phyloP scores from a whole-genome alignment of 192 early-diverging fungal species.

The Umbelopsis isabellina region DNA sequence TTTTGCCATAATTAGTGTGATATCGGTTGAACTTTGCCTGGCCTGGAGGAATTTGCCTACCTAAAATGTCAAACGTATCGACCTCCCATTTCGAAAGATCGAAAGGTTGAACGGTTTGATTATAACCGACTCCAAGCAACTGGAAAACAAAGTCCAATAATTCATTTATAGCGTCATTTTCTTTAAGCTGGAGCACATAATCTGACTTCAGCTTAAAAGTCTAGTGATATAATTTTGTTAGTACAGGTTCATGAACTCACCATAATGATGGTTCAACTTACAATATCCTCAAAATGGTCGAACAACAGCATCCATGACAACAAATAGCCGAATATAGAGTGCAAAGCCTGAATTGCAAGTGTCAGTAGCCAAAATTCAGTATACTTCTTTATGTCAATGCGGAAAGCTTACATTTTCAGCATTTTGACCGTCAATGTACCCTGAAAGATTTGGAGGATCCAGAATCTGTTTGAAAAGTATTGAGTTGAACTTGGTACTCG shows the following conservation, averaged over 20 bases:
- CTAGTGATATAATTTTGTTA: conserved; percentile 40
- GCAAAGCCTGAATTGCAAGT: conserved; percentile 28
- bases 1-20: neutral
- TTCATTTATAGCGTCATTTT: conserved; percentile 45
- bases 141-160: conserved; percentile 68
- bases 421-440: neutral
- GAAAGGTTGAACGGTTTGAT: conserved; percentile 51
- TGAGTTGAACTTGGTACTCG: neutral
- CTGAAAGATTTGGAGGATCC: neutral
- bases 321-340: conserved; percentile 65
- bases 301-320: conserved; percentile 75
- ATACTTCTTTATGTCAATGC: neutral
- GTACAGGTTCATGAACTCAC: neutral
- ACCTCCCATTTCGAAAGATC: conserved; percentile 74
- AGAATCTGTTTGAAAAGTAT: neutral
- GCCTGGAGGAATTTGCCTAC: conserved; percentile 37
- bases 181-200: conserved; percentile 61
- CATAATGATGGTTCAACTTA: conserved; percentile 40
- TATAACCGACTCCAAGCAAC: conserved; percentile 62
- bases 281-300: conserved; percentile 78
- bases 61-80: conserved; percentile 62
- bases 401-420: neutral
- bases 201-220: conserved; percentile 64
- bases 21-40: neutral
- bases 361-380: neutral